phyloP scores from a whole-genome alignment of 2,329 filamentous ascomycete species.

The Alternaria burnsii region DNA sequence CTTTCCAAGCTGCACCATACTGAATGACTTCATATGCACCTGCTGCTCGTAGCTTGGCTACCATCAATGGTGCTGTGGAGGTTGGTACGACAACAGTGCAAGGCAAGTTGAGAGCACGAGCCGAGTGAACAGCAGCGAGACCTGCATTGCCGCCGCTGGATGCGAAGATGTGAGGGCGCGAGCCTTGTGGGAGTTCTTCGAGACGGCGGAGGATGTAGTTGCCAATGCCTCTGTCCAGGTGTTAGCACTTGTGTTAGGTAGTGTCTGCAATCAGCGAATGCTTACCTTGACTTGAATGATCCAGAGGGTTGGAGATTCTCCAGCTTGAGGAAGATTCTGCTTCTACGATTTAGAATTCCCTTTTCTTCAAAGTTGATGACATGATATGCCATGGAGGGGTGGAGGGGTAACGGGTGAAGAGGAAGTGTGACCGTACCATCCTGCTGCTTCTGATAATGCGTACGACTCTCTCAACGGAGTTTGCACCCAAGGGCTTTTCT shows the following conservation, averaged over 20 bases:
- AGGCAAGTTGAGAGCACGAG: constrained; percentile 68
- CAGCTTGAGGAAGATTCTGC: constrained; percentile 84
- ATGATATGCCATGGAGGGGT: neutral
- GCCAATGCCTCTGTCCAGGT: constrained; percentile 65
- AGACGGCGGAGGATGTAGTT: constrained; percentile 69
- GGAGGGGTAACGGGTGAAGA: constrained; percentile 1
- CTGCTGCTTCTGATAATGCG: constrained; percentile 72
- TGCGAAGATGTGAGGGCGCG: constrained; percentile 74
- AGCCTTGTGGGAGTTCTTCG: constrained; percentile 46
- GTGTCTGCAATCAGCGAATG: neutral
- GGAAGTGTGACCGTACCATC: constrained; percentile 67
- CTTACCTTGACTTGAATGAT: constrained; percentile 77
- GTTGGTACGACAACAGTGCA: constrained; percentile 79
- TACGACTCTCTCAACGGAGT: constrained; percentile 75
- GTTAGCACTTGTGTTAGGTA: constrained; percentile 18
- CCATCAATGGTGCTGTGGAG: constrained; percentile 72
- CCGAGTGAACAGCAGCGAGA: constrained; percentile 79
- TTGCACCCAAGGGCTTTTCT: constrained; percentile 67
- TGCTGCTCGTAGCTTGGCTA: constrained; percentile 72
- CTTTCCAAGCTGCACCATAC: constrained; percentile 71
- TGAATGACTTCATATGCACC: constrained; percentile 74
- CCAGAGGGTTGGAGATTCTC: constrained; percentile 85
- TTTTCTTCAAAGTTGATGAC: constrained; percentile 24
- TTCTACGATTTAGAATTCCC: constrained; percentile 54
- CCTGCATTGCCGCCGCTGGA: constrained; percentile 86